A percentile compares a stretch with the other conserved stretches of the same genome.
Evolutionary conservation across 2,329 filamentous ascomycete species (phyloP).

Genomic region (Fusarium euwallaceae): DNA sequence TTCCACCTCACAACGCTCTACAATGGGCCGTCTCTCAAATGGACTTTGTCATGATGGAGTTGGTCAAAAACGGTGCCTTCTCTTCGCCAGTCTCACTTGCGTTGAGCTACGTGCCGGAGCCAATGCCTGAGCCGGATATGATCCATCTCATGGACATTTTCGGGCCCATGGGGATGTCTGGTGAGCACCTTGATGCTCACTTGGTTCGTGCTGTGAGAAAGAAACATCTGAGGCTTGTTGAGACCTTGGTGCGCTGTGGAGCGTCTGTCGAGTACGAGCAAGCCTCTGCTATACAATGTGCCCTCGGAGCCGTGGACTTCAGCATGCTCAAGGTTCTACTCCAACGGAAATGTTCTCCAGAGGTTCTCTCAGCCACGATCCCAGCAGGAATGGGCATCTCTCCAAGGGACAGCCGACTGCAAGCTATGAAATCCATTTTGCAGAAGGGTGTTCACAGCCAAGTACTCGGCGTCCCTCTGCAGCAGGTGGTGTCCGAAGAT

Average conservation of each 20-base stretch:
- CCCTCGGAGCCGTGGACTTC: neutral
- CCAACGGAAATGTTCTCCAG: neutral
- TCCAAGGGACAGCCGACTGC: neutral
- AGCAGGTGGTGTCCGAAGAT: neutral
- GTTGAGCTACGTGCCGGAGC: neutral
- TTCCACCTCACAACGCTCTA: slow-evolving; percentile 4
- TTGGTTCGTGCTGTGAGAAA: neutral
- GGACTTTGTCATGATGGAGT: slow-evolving; percentile 14
- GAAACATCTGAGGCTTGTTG: neutral
- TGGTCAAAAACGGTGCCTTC: neutral
- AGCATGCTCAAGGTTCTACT: neutral
- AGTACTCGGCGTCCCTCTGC: neutral
- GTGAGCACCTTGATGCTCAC: neutral
- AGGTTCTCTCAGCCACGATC: neutral
- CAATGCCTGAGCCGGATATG: neutral
- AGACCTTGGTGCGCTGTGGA: slow-evolving; percentile 3
- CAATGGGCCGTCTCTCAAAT: slow-evolving; percentile 1
- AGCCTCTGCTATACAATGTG: slow-evolving; percentile 2
- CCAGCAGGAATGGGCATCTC: neutral
- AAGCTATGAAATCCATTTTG: neutral
- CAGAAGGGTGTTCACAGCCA: slow-evolving; percentile 3
- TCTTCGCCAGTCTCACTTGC: neutral
- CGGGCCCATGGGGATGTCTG: slow-evolving; percentile 1
- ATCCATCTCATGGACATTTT: slow-evolving; percentile 8
- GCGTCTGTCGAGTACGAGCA: slow-evolving; percentile 12